Evolutionary conservation across 2,329 filamentous ascomycete genomes (phyloP).

Genomic region (Exophiala sp.): DNA sequence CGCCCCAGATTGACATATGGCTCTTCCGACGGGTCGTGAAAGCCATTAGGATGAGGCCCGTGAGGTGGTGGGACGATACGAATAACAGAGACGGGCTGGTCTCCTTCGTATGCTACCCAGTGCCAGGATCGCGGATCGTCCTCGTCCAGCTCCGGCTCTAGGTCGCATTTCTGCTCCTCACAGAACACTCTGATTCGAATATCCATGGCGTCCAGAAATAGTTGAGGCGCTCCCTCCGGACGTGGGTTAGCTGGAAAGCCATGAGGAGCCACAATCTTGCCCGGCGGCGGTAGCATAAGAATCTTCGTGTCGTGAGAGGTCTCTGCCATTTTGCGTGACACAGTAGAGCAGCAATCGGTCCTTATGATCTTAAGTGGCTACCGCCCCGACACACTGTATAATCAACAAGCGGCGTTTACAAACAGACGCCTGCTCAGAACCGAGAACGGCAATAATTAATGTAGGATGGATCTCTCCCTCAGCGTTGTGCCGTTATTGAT

Average conservation of each 20-base stretch:
- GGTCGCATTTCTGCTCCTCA: conserved; percentile 50
- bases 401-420: too few species aligned
- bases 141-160: conserved; percentile 68
- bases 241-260: conserved; percentile 26
- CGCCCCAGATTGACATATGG: conserved; percentile 78
- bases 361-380: too few species aligned
- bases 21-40: conserved; percentile 43
- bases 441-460: too few species aligned
- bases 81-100: conserved; percentile 64
- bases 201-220: conserved; percentile 56
- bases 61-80: conserved; percentile 79
- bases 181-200: conserved; percentile 55
- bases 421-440: too few species aligned
- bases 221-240: conserved; percentile 35
- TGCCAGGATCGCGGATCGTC: conserved; percentile 77
- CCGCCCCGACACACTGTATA: too few species aligned
- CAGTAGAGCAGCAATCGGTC: too few species aligned
- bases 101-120: conserved; percentile 70
- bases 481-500: too few species aligned
- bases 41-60: conserved; percentile 47
- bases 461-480: too few species aligned
- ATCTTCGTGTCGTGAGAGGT: conserved; percentile 3
- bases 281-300: conserved; percentile 22
- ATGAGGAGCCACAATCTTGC: conserved; percentile 22
- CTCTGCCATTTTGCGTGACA: conserved; percentile 2